Evolutionary conservation across 2,329 filamentous ascomycete genomes (phyloP), one percentile per base, ranked within the genome.

Genomic region (Lachnellula willkommii): DNA sequence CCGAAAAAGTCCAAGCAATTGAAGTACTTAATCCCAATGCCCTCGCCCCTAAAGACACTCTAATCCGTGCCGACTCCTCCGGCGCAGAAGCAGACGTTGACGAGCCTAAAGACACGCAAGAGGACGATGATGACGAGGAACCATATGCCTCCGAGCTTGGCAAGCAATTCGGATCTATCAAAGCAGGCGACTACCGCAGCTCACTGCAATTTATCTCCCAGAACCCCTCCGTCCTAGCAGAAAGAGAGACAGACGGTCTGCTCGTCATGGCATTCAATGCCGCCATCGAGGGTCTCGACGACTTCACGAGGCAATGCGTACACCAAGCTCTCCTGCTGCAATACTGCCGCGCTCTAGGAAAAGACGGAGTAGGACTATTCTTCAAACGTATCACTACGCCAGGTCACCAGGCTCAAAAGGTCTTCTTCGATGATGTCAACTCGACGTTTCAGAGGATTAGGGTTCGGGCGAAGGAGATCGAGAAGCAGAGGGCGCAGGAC

Each of bases 381-480:
- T 99, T 99, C 81, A 95, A 94, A 75, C 88, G 93, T 56, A 92
- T 99, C 71, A 94, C 89, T 22, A 95, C 89, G 3, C 84, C 84
- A 65, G 89, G 87, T 35, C 93, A 99, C 73, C 88, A 96, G 73
- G 95, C 94, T 6, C 86, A 89, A 66, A 90, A 89, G 46, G 81
- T 97, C 46, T 99, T 99, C 77, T 84, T 82, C 70, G 93, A 96
- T 72, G 94, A 99, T 70, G 92, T 99, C 46, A 87, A 90, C 67
- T 85, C 86, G 40, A 97, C 92, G 3, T 96, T 95, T 73, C 78
- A 79, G 66, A 84, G 87, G 53, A 97, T 99, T 72, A 85, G 84
- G 66, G 85, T 79, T 26, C 84, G 94, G 58, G 78, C 77, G 15
- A 76, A 75, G 60, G 78, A 80, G 53, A 75, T 71, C 28, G 59